Percentiles rank a stretch among this genome's conserved stretches.
These are phyloP conservation scores for Meira nashicola DNA, from an alignment of 1,284 basidiomycete species.

Conservation along the genomic window DNA sequence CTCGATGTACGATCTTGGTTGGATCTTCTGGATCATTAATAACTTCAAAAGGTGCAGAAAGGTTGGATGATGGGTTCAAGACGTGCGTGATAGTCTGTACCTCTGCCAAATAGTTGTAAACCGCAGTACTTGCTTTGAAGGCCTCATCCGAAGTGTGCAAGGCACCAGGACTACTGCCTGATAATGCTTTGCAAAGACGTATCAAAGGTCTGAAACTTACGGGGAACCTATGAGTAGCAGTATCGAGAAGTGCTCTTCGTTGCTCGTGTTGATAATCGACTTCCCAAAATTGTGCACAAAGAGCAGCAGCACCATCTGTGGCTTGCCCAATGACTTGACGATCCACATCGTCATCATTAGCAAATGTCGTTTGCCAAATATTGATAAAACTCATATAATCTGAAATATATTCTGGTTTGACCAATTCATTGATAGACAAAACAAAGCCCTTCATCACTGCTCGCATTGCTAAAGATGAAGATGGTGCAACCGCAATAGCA, in stretches of 20 bases:
- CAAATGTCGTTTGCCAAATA: constrained; percentile 74
- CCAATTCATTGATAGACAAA: constrained; percentile 67
- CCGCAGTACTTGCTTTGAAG: constrained; percentile 46
- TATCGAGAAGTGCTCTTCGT: constrained; percentile 67
- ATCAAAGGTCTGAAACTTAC: constrained; percentile 68
- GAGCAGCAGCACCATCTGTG: constrained; percentile 63
- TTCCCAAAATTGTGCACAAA: constrained; percentile 74
- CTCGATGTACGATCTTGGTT: constrained; percentile 62
- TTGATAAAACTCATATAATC: constrained; percentile 66
- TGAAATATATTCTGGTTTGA: constrained; percentile 62
- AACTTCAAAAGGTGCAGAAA: constrained; percentile 66
- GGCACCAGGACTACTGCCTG: constrained; percentile 55
- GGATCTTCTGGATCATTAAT: constrained; percentile 61
- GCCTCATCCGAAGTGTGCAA: constrained; percentile 15
- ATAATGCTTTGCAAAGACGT: constrained; percentile 70
- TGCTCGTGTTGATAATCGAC: constrained; percentile 62
- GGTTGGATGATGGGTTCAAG: constrained; percentile 61
- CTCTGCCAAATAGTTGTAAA: constrained; percentile 68
- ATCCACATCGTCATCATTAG: constrained; percentile 41
- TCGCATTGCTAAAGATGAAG: constrained; percentile 74
- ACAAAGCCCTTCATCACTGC: constrained; percentile 69
- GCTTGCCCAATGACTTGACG: constrained; percentile 25
- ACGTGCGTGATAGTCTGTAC: constrained; percentile 73
- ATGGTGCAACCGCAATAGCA: constrained; percentile 61
- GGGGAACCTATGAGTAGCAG: constrained; percentile 73